Conservation (phyloP, 2,329 filamentous ascomycete genomes). For the Septoria linicola region DNA sequence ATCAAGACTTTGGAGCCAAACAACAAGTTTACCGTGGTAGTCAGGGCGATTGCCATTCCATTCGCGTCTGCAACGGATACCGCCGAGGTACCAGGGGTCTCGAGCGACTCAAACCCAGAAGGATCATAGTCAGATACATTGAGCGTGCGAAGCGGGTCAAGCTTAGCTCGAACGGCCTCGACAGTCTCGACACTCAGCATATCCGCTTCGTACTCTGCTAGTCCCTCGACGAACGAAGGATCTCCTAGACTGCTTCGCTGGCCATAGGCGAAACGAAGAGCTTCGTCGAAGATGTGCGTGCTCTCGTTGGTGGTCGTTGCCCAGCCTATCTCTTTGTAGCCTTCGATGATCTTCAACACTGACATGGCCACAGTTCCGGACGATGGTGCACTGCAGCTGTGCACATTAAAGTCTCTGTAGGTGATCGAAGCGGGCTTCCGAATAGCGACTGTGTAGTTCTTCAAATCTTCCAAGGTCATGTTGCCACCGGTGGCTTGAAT, state of each 20-base stretch:
- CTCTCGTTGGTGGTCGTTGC: conserved; percentile 62
- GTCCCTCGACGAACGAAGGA: conserved; percentile 67
- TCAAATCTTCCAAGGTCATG: conserved; percentile 77
- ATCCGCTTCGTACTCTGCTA: conserved; percentile 62
- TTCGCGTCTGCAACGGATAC: conserved; percentile 68
- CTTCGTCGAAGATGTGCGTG: conserved; percentile 80
- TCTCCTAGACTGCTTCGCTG: conserved; percentile 75
- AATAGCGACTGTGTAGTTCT: conserved; percentile 67
- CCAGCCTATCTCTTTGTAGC: conserved; percentile 65
- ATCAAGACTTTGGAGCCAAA: conserved; percentile 80
- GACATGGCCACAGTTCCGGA: conserved; percentile 74
- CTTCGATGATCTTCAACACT: conserved; percentile 79
- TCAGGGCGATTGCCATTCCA: conserved; percentile 76
- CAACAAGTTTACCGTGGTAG: conserved; percentile 82
- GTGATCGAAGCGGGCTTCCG: conserved; percentile 58
- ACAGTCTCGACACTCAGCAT: conserved; percentile 67
- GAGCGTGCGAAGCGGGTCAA: conserved; percentile 70
- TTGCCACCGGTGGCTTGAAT: conserved; percentile 72
- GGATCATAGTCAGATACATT: conserved; percentile 75
- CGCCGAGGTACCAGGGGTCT: conserved; percentile 73
- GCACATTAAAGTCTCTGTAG: conserved; percentile 67
- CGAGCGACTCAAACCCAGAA: conserved; percentile 61
- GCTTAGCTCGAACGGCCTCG: conserved; percentile 60
- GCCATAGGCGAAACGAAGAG: conserved; percentile 86
- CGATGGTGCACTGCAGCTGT: conserved; percentile 69